phyloP scores from a whole-genome alignment of 352 stramenopile genomes.

The Phytophthora hibernalis region DNA sequence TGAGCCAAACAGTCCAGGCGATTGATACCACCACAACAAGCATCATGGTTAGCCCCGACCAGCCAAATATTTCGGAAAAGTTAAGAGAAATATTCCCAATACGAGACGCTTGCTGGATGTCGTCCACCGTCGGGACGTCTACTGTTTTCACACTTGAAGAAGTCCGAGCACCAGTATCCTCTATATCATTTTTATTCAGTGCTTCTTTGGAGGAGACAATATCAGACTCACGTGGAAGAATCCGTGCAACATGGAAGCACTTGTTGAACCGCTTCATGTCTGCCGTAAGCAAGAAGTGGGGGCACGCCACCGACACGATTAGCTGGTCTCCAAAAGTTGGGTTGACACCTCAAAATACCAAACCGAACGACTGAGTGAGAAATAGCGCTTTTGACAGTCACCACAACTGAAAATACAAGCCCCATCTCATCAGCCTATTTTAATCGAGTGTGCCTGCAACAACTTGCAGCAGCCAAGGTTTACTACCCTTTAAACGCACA shows the following conservation, averaged over 20 bases:
- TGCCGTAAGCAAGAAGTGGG: too few relatives aligned
- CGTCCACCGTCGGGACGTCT: not conserved
- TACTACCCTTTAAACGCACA: too few relatives aligned
- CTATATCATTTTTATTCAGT: not conserved
- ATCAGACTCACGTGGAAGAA: not conserved
- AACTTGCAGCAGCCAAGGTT: too few relatives aligned
- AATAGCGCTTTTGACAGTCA: too few relatives aligned
- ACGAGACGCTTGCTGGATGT: not conserved
- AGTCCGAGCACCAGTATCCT: not conserved
- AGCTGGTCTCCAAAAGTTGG: too few relatives aligned
- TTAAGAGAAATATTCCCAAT: not conserved
- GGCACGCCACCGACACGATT: too few relatives aligned
- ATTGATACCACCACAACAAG: not conserved
- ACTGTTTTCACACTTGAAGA: not conserved
- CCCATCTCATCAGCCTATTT: too few relatives aligned
- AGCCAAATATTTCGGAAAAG: not conserved
- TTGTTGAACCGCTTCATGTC: too few relatives aligned
- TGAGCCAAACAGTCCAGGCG: constrained; percentile 44
- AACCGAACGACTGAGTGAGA: too few relatives aligned
- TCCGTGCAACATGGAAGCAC: not conserved
- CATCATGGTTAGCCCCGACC: not conserved
- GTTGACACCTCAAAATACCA: too few relatives aligned
- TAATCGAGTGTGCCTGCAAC: too few relatives aligned
- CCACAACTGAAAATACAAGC: too few relatives aligned
- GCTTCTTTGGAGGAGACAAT: not conserved